Percentiles rank a stretch among this genome's conserved stretches.
Evolutionary conservation across 164 flowering plant genomes (phyloP).

Genomic region (Piper longum): DNA sequence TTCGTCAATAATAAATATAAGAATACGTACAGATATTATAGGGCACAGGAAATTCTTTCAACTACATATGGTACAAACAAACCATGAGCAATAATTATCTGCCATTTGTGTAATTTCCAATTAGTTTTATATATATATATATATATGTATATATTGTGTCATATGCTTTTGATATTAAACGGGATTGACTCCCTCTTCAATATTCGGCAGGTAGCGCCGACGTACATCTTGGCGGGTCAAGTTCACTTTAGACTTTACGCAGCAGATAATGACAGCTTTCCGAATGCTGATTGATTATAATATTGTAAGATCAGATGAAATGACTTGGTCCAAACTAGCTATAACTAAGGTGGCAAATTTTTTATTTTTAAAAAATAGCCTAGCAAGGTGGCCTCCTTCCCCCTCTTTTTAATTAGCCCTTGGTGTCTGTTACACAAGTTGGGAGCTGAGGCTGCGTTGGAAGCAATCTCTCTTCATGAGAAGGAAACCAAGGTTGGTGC

Average conservation of each 20-base stretch:
- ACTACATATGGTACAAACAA: no score
- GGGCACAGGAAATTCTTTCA: no score
- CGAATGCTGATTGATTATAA: neutral
- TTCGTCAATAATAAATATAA: no score
- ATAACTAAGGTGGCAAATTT: no score
- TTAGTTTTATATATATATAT: no score
- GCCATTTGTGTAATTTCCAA: no score
- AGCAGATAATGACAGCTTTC: neutral
- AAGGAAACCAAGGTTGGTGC: neutral
- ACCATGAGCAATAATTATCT: no score
- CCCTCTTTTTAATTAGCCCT: neutral
- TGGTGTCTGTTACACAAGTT: neutral
- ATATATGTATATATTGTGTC: no score
- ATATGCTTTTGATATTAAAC: neutral
- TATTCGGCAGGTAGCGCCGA: neutral
- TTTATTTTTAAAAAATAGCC: no score
- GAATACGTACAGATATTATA: no score
- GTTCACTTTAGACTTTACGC: neutral
- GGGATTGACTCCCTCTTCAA: neutral
- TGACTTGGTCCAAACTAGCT: neutral
- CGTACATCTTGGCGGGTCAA: neutral
- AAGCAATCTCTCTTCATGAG: neutral
- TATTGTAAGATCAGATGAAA: neutral
- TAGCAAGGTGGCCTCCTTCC: neutral
- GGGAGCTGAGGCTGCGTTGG: neutral